A percentile compares a stretch with the other conserved stretches of the same genome.
Evolutionary conservation across 164 flowering plant genomes (phyloP).

Genomic region (Vitis vinifera): DNA sequence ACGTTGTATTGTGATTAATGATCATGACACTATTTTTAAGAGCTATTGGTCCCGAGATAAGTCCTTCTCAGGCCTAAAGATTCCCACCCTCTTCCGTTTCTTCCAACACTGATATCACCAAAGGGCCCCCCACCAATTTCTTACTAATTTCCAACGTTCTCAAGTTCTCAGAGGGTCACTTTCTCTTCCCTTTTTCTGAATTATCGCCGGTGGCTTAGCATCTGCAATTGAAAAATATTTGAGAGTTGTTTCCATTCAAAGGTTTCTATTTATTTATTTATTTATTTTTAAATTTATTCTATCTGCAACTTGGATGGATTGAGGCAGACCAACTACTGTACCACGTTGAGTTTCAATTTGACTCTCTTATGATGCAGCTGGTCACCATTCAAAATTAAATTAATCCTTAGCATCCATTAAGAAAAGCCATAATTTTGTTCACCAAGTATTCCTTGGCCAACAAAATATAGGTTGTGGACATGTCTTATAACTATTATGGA

Average conservation of each 20-base stretch:
- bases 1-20: no score
- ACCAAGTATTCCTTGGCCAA: no score
- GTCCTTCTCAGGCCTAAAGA: constrained; percentile 5
- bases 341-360: not conserved
- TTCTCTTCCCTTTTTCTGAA: not conserved
- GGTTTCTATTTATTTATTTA: not conserved
- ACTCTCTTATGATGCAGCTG: no score
- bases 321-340: not conserved
- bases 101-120: not conserved
- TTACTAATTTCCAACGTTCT: not conserved
- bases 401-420: no score
- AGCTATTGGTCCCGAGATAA: not conserved
- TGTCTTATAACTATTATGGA: no score
- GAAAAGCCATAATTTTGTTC: no score
- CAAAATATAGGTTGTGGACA: no score
- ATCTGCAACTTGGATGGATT: constrained; percentile 2
- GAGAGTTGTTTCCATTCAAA: constrained; percentile 1
- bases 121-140: not conserved
- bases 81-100: not conserved
- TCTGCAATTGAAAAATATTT: not conserved
- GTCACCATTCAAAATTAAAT: no score
- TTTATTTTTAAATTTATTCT: not conserved
- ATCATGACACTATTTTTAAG: no score
- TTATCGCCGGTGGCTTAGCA: not conserved
- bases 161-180: constrained; percentile 1